Percentiles rank a stretch among this genome's conserved stretches.
Conservation (phyloP, 768 basidiomycete species). For the Suillus tomentosus region DNA sequence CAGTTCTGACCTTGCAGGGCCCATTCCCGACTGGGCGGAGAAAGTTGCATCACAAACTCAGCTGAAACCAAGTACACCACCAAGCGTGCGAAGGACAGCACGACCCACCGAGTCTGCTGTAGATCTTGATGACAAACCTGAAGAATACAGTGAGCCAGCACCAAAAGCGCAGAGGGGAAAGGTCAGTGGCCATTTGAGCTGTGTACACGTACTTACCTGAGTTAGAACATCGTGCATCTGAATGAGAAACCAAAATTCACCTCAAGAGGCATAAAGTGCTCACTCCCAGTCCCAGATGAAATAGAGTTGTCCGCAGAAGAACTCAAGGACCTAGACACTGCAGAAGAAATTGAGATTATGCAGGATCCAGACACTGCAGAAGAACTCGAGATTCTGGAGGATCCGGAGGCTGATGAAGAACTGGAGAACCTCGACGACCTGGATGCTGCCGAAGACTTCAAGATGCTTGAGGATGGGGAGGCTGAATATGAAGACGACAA, state of each 20-base stretch:
- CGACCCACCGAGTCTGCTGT: neutral
- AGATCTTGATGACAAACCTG: neutral
- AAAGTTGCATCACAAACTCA: neutral
- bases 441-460: neutral
- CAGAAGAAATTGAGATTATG: neutral
- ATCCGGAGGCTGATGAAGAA: neutral
- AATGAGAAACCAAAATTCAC: neutral
- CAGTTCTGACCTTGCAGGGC: neutral
- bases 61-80: neutral
- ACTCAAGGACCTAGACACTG: neutral
- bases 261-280: neutral
- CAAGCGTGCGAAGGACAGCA: neutral
- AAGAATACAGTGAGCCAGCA: neutral
- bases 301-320: neutral
- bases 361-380: neutral
- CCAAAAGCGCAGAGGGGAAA: neutral
- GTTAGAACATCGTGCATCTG: neutral
- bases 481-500: neutral
- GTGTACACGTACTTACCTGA: neutral
- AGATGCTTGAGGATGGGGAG: neutral
- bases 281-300: neutral
- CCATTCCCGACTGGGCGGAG: neutral
- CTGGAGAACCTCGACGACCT: neutral
- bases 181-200: neutral
- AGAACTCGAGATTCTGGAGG: neutral